A percentile compares a stretch with the other conserved stretches of the same genome.
These are phyloP conservation scores for Fonsecaea erecta DNA, from an alignment of 2,329 filamentous ascomycete species.

Conservation along the genomic window DNA sequence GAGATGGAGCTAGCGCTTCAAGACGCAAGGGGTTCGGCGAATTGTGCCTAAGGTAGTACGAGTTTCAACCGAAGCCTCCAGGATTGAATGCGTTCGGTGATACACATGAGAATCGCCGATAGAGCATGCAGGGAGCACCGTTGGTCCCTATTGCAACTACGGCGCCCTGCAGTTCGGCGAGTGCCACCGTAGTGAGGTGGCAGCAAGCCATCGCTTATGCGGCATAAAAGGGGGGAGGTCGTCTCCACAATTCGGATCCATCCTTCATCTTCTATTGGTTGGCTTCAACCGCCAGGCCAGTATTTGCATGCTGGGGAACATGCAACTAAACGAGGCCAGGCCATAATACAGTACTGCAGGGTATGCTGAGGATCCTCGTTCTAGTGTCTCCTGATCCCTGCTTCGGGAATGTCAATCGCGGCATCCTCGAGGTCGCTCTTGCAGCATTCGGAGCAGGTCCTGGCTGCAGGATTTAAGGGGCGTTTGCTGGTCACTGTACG, in stretches of 20 bases:
- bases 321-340: not conserved
- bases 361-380: not conserved
- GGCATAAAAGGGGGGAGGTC: too few relatives aligned
- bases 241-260: not conserved
- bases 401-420: not conserved
- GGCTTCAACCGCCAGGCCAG: not conserved
- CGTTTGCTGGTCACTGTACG: not conserved
- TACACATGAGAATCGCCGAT: not conserved
- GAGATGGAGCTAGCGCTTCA: not conserved
- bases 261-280: not conserved
- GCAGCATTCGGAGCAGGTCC: not conserved
- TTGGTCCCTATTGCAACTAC: not conserved
- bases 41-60: not conserved
- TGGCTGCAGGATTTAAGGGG: not conserved
- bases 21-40: not conserved
- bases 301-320: not conserved
- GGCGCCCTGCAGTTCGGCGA: not conserved
- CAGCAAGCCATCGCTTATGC: not conserved
- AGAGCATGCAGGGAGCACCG: not conserved
- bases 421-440: not conserved
- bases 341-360: not conserved
- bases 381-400: not conserved
- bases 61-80: not conserved
- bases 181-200: not conserved
- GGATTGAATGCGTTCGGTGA: not conserved